Evolutionary conservation across 495 filamentous ascomycete species (phyloP), one percentile per base, ranked within the genome.

Genomic region (Penicillium desertorum): DNA sequence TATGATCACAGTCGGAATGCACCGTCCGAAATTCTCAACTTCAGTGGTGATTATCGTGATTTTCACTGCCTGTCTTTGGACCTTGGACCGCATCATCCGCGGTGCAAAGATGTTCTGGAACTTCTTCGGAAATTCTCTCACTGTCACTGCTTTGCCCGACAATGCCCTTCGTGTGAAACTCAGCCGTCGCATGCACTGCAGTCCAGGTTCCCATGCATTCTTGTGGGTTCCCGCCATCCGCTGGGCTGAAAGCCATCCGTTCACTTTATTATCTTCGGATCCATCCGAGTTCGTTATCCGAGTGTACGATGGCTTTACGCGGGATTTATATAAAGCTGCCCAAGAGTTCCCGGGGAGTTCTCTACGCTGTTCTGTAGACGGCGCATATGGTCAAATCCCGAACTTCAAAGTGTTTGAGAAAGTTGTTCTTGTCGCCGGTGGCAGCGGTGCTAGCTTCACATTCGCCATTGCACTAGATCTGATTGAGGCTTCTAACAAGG

Each of bases 401-500:
- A 76, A 82, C 54, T 83, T 83, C 11, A 69, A 77, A 64, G 67
- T 75, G 14, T 80, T 76, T 58, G 82, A 85, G 56, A 81, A 80
- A 55, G 76, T 83, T 16, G 71, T 86, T n/a, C 68, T 86, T 30
- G 77, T 86, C 30, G 80, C 81, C 14, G 83, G 82, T n/a, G 83
- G 82, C 8, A 78, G 79, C 51, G 81, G 83, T 6, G 81, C 78
- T 16, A 82, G 77, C 5, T 85, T 85, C 60, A 81, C 79, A 3
- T 57, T 59, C 44, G 51, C 57, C 1, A 42, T 59, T 23, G 57
- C 57, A 19, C 42, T 59, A 11, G 42, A 55, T 19, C 11, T 59
- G 20, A 41, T 59, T 20, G n/a, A 48, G 8, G 36, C 43, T 9
- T 42, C 19, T 6, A 12, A 17, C 2, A 49, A 25, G 11, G n/a